These are phyloP conservation scores for Ogataea dorogensis DNA, from an alignment of 805 yeast species.

Conservation along the genomic window DNA sequence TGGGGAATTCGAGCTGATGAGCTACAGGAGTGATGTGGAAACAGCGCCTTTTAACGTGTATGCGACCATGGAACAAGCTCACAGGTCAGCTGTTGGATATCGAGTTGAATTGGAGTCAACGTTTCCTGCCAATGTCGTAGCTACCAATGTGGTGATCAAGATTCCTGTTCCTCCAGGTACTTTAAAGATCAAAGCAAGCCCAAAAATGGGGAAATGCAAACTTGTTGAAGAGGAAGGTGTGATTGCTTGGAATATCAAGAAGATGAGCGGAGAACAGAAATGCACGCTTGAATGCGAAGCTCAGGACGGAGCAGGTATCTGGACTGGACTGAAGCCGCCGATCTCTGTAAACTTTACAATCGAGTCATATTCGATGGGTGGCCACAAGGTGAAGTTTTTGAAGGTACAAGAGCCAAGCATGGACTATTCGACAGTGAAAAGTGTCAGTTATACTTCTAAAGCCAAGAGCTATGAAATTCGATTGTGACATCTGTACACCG, in stretches of 20 bases:
- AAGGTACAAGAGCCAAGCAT: slow-evolving; percentile 54
- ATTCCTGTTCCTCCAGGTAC: slow-evolving; percentile 71
- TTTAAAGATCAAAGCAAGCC: slow-evolving; percentile 42
- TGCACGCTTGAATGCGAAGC: slow-evolving; percentile 50
- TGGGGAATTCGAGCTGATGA: slow-evolving; percentile 81
- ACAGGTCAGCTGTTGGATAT: slow-evolving; percentile 48
- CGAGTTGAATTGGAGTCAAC: slow-evolving; percentile 61
- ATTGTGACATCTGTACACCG: slow-evolving; percentile 37
- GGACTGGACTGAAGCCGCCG: slow-evolving; percentile 76
- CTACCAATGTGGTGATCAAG: slow-evolving; percentile 59
- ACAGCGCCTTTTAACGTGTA: slow-evolving; percentile 68
- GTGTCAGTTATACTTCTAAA: slow-evolving; percentile 78
- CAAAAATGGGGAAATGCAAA: slow-evolving; percentile 64
- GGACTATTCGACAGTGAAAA: slow-evolving; percentile 72
- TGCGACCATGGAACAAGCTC: slow-evolving; percentile 49
- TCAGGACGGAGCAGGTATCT: slow-evolving; percentile 30
- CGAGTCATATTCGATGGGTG: slow-evolving; percentile 74
- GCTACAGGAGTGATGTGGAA: slow-evolving; percentile 60
- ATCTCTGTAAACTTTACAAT: slow-evolving; percentile 66
- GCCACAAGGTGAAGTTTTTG: slow-evolving; percentile 69
- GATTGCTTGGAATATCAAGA: slow-evolving; percentile 68
- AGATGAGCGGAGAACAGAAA: slow-evolving; percentile 66
- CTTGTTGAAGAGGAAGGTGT: slow-evolving; percentile 63
- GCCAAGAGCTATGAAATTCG: slow-evolving; percentile 84
- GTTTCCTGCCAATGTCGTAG: slow-evolving; percentile 55